These are phyloP conservation scores for Aspergillus latus DNA, from an alignment of 2,329 filamentous ascomycete species.

Conservation along the genomic window DNA sequence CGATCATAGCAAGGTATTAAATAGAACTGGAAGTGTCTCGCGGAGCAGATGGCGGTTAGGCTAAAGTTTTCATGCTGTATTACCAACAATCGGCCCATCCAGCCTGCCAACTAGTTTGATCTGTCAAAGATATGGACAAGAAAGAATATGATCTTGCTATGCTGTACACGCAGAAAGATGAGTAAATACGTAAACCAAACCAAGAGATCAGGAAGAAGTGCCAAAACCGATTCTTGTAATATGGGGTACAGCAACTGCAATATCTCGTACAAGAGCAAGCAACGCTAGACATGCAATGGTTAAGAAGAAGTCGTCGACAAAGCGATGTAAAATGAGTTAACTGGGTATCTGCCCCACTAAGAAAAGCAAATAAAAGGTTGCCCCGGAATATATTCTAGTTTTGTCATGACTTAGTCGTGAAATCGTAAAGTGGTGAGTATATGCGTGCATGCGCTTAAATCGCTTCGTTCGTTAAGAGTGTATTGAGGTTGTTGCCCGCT, in stretches of 20 bases:
- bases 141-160: neutral
- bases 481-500: neutral
- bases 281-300: neutral
- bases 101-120: neutral
- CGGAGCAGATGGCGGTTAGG: neutral
- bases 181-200: neutral
- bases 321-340: slow-evolving; percentile 9
- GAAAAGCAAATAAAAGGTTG: slow-evolving; percentile 2
- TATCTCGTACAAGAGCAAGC: slow-evolving; percentile 9
- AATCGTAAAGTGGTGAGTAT: slow-evolving; percentile 6
- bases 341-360: slow-evolving; percentile 1
- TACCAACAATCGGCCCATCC: neutral
- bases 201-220: neutral
- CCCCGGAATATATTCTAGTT: slow-evolving; percentile 6
- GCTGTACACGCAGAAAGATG: neutral
- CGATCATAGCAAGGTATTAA: too few relatives aligned
- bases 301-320: slow-evolving; percentile 4
- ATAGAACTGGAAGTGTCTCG: too few relatives aligned
- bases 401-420: slow-evolving; percentile 9
- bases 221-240: neutral
- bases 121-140: neutral
- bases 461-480: neutral
- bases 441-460: neutral
- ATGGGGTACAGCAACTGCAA: slow-evolving; percentile 4
- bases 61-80: neutral